phyloP scores from a whole-genome alignment of 768 basidiomycete genomes.

The Hysterangium stoloniferum region DNA sequence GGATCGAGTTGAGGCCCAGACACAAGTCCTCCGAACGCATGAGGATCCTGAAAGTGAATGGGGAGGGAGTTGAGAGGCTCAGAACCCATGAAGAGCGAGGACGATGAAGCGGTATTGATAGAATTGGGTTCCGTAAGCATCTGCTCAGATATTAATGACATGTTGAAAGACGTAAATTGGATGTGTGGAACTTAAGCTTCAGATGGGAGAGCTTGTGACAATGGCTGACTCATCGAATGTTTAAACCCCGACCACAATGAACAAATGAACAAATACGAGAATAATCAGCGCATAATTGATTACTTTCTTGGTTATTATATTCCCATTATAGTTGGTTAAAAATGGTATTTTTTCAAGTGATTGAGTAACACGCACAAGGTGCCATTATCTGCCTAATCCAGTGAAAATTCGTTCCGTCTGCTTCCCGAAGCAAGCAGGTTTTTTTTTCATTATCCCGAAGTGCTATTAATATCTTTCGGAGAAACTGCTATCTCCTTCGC shows the following conservation, averaged over 20 bases:
- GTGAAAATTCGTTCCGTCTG: no score
- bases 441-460: no score
- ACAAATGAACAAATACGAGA: not conserved
- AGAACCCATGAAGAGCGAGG: constrained; percentile 1
- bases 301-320: not conserved
- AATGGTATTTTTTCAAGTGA: no score
- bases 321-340: no score
- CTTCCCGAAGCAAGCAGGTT: no score
- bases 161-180: not conserved
- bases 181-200: not conserved
- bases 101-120: not conserved
- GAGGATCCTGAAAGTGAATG: constrained; percentile 9
- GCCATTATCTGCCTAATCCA: no score
- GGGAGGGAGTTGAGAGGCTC: not conserved
- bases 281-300: not conserved
- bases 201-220: not conserved
- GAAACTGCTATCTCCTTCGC: no score
- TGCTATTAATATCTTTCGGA: no score
- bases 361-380: no score
- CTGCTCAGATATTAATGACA: constrained; percentile 1
- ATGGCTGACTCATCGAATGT: not conserved
- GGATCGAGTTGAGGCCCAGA: constrained; percentile 31
- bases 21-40: not conserved
- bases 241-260: no score
- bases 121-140: not conserved